Evolutionary conservation across 495 filamentous ascomycete genomes (phyloP).

Genomic region (Aspergillus affinis): DNA sequence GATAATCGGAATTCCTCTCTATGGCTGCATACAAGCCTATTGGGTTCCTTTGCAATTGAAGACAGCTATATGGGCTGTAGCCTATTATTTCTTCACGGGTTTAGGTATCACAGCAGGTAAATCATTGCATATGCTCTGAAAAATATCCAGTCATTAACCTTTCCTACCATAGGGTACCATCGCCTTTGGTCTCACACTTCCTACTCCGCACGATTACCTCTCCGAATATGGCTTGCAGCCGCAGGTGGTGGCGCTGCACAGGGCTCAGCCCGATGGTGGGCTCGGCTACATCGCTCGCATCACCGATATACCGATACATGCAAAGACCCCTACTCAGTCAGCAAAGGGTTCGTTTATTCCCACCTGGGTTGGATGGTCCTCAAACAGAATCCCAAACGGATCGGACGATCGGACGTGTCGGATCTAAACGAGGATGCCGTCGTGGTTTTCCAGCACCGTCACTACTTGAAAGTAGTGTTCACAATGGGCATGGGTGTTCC

Average conservation of each 20-base stretch:
- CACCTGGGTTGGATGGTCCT: constrained; percentile 85
- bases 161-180: constrained; percentile 63
- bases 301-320: constrained; percentile 95
- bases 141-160: neutral
- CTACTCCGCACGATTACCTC: constrained; percentile 72
- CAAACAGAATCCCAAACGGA: constrained; percentile 77
- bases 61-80: constrained; percentile 77
- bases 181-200: constrained; percentile 84
- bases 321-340: constrained; percentile 90
- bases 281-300: constrained; percentile 83
- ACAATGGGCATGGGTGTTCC: constrained; percentile 81
- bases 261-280: constrained; percentile 91
- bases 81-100: constrained; percentile 91
- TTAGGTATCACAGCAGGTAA: constrained; percentile 84
- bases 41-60: constrained; percentile 77
- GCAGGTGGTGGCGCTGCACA: constrained; percentile 84
- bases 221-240: constrained; percentile 80
- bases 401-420: constrained; percentile 85
- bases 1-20: constrained; percentile 80
- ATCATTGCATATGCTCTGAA: constrained; percentile 14
- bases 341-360: constrained; percentile 86
- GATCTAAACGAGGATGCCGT: constrained; percentile 85
- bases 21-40: constrained; percentile 72
- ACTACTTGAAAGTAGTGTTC: constrained; percentile 77
- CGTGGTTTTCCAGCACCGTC: constrained; percentile 81